A percentile compares a stretch with the other conserved stretches of the same genome.
Evolutionary conservation across 352 stramenopile genomes (phyloP).

Genomic region (Globisporangium megalacanthum): DNA sequence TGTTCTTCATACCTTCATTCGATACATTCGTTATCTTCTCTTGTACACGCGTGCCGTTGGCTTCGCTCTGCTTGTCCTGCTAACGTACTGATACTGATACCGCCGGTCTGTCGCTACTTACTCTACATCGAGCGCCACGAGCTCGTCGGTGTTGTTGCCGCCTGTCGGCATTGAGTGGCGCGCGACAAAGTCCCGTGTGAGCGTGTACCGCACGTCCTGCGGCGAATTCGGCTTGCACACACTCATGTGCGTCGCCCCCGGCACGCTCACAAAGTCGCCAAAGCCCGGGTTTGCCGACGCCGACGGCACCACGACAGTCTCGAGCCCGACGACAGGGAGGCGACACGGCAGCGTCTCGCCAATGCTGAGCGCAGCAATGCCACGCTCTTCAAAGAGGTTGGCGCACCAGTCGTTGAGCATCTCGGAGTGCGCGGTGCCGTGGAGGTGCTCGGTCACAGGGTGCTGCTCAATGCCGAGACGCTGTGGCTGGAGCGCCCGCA

Average conservation of each 20-base stretch:
- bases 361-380: conserved; percentile 58
- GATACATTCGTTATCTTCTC: too few species aligned
- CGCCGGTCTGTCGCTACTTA: too few species aligned
- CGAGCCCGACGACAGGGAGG: conserved; percentile 58
- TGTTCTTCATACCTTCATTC: too few species aligned
- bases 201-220: conserved; percentile 50
- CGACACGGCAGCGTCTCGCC: conserved; percentile 59
- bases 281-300: conserved; percentile 70
- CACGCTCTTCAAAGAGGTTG: conserved; percentile 40
- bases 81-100: too few species aligned
- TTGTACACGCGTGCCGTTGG: too few species aligned
- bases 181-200: conserved; percentile 59
- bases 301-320: conserved; percentile 67
- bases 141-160: background rate
- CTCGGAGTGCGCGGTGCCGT: conserved; percentile 67
- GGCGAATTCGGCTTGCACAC: conserved; percentile 70
- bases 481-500: conserved; percentile 49
- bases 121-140: too few species aligned
- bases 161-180: conserved; percentile 8
- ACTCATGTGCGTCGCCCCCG: conserved; percentile 60
- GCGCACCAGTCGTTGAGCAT: conserved; percentile 79
- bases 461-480: conserved; percentile 49
- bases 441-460: conserved; percentile 66
- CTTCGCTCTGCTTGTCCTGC: too few species aligned
- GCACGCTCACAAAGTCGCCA: conserved; percentile 56